Evolutionary conservation across 192 early-diverging fungal genomes (phyloP).

Genomic region (Neocallimastix lanati): DNA sequence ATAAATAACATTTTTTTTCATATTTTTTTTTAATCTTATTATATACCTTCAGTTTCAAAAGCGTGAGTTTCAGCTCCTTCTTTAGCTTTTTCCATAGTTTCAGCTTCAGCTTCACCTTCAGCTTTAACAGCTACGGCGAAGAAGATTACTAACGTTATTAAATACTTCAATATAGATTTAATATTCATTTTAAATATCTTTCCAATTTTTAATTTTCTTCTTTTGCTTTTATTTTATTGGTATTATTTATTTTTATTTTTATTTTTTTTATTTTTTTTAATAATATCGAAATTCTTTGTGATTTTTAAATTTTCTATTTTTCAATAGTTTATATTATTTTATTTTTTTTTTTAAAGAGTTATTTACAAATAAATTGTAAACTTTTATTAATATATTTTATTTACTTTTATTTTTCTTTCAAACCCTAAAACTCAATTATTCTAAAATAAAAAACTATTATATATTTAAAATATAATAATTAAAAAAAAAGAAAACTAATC

Average conservation of each 20-base stretch:
- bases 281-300: background rate
- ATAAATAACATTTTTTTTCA: too few species aligned
- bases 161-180: background rate
- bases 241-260: too few species aligned
- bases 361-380: background rate
- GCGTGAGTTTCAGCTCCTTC: background rate
- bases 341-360: background rate
- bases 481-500: too few species aligned
- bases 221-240: too few species aligned
- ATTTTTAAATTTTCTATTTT: background rate
- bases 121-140: background rate
- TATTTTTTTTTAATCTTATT: too few species aligned
- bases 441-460: too few species aligned
- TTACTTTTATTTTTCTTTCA: background rate
- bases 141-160: background rate
- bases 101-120: background rate
- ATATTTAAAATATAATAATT: too few species aligned
- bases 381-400: background rate
- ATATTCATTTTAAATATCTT: background rate
- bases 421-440: too few species aligned
- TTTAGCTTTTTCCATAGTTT: background rate
- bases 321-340: too few species aligned
- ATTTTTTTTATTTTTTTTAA: background rate
- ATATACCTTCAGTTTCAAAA: background rate
- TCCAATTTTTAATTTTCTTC: too few species aligned